phyloP scores from a whole-genome alignment of 2,329 filamentous ascomycete species.

The Diplodia seriata region DNA sequence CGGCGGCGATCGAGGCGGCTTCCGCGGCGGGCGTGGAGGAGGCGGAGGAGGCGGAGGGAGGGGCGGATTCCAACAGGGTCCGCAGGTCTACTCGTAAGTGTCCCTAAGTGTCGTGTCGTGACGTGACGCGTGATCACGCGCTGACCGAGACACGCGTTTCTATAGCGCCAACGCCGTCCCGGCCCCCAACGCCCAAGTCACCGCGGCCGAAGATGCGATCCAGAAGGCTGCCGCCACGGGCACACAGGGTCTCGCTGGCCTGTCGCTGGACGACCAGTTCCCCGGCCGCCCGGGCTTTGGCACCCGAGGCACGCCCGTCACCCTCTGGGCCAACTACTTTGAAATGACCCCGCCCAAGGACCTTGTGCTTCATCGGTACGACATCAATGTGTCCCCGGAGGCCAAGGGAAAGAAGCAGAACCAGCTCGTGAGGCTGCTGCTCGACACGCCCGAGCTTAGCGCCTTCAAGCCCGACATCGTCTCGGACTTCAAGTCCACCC shows the following conservation, averaged over 20 bases:
- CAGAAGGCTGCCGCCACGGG: conserved; percentile 39
- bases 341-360: conserved; percentile 36
- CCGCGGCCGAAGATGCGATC: conserved; percentile 37
- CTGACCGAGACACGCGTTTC: conserved; percentile 5
- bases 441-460: conserved; percentile 38
- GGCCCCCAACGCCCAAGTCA: conserved; percentile 20
- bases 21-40: conserved; percentile 35
- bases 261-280: conserved; percentile 35
- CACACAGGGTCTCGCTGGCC: conserved; percentile 38
- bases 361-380: conserved; percentile 40
- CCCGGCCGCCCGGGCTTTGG: conserved; percentile 45
- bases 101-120: background rate
- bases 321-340: conserved; percentile 53
- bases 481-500: conserved; percentile 24
- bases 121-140: background rate
- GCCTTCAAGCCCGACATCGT: background rate
- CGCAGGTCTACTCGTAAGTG: conserved; percentile 18
- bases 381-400: conserved; percentile 38
- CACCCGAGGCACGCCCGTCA: conserved; percentile 45
- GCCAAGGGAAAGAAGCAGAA: conserved; percentile 53
- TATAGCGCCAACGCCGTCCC: conserved; percentile 6
- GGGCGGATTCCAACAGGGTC: conserved; percentile 6
- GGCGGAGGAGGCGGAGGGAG: conserved; percentile 30
- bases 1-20: conserved; percentile 26
- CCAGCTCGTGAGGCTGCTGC: conserved; percentile 58